Percentiles rank a stretch among this genome's conserved stretches.
phyloP scores from a whole-genome alignment of 2,329 filamentous ascomycete species.

The Epichloe aotearoae region DNA sequence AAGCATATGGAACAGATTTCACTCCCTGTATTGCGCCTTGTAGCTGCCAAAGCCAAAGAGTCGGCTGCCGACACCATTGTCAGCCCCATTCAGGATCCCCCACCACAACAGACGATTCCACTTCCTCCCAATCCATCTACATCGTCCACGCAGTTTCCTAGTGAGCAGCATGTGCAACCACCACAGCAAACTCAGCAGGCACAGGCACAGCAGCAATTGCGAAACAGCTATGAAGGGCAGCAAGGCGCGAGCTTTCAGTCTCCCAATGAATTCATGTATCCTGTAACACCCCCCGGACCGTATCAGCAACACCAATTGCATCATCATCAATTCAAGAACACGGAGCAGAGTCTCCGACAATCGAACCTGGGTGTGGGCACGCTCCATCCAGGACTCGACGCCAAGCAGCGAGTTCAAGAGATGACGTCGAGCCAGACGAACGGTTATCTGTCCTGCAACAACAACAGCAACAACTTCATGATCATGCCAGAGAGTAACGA shows the following conservation, averaged over 20 bases:
- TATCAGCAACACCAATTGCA: slow-evolving; percentile 15
- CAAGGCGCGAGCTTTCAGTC: slow-evolving; percentile 7
- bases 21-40: slow-evolving; percentile 59
- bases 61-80: slow-evolving; percentile 51
- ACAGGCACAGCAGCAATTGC: not conserved
- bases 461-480: slow-evolving; percentile 12
- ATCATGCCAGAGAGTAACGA: slow-evolving; percentile 12
- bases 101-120: slow-evolving; percentile 23
- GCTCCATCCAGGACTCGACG: slow-evolving; percentile 14
- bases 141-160: slow-evolving; percentile 11
- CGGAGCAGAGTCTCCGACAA: slow-evolving; percentile 15
- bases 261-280: slow-evolving; percentile 13
- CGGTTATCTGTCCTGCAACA: slow-evolving; percentile 12
- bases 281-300: slow-evolving; percentile 14
- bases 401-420: slow-evolving; percentile 12
- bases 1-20: slow-evolving; percentile 92
- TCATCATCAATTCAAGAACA: slow-evolving; percentile 14
- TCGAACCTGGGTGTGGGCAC: slow-evolving; percentile 13
- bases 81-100: slow-evolving; percentile 50
- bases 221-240: not conserved
- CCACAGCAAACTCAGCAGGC: slow-evolving; percentile 10
- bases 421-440: slow-evolving; percentile 12
- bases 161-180: slow-evolving; percentile 6
- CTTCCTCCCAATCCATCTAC: slow-evolving; percentile 12
- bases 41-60: slow-evolving; percentile 31